phyloP scores from a whole-genome alignment of 768 basidiomycete species.

The Coprinopsis strossmayeri region DNA sequence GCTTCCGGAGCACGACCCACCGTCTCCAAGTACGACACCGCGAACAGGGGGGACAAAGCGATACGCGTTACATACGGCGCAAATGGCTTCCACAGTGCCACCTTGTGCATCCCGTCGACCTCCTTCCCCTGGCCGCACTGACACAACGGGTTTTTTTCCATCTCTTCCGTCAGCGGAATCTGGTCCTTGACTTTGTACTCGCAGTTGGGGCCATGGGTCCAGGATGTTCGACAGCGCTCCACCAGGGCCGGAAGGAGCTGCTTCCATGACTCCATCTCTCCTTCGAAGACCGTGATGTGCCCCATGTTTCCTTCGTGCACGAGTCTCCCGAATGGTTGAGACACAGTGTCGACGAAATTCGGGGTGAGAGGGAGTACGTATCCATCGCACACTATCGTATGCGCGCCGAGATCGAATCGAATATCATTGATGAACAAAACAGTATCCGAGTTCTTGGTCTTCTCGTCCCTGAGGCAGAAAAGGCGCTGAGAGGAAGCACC shows the following conservation, averaged over 20 bases:
- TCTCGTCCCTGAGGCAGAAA: slow-evolving; percentile 4
- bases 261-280: slow-evolving; percentile 41
- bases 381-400: slow-evolving; percentile 46
- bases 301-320: slow-evolving; percentile 10
- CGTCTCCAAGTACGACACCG: slow-evolving; percentile 40
- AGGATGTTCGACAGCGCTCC: slow-evolving; percentile 44
- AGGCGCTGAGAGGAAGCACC: too few species aligned
- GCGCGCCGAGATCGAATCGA: slow-evolving; percentile 39
- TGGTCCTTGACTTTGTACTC: slow-evolving; percentile 29
- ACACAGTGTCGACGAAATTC: slow-evolving; percentile 4
- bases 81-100: slow-evolving; percentile 30
- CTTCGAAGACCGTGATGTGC: slow-evolving; percentile 17
- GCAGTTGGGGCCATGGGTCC: slow-evolving; percentile 41
- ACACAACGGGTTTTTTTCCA: slow-evolving; percentile 38
- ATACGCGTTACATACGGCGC: slow-evolving; percentile 39
- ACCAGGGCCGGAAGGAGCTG: slow-evolving; percentile 42
- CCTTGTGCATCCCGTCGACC: slow-evolving; percentile 27
- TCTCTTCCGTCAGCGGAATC: slow-evolving; percentile 33
- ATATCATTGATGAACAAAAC: slow-evolving; percentile 41
- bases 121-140: slow-evolving; percentile 47
- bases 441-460: slow-evolving; percentile 20
- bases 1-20: background rate
- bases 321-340: slow-evolving; percentile 13
- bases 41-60: slow-evolving; percentile 49
- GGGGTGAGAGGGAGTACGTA: slow-evolving; percentile 31